Conservation (phyloP, 2,329 filamentous ascomycete species). For the Mollisia scopiformis region DNA sequence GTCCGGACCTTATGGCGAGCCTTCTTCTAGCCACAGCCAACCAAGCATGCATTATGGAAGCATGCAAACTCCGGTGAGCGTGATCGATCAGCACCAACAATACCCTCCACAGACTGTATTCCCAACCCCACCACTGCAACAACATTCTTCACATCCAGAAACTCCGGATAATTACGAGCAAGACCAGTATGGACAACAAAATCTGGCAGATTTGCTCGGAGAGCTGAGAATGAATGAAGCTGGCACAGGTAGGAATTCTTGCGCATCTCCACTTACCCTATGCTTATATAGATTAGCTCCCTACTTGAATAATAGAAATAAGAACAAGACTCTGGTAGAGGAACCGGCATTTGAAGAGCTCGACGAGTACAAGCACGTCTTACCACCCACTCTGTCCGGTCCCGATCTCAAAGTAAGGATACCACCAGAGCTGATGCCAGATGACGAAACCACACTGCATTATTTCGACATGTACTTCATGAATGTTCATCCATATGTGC, state of each 20-base stretch:
- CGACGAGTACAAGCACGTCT: conserved; percentile 71
- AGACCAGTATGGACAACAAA: conserved; percentile 69
- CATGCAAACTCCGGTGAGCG: conserved; percentile 51
- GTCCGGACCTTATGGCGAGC: conserved; percentile 40
- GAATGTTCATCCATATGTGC: conserved; percentile 90
- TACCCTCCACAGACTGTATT: conserved; percentile 55
- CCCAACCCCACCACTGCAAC: conserved; percentile 51
- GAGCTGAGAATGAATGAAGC: conserved; percentile 85
- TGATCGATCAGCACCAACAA: conserved; percentile 53
- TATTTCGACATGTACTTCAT: conserved; percentile 92
- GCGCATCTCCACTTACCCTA: not conserved
- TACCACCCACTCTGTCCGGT: conserved; percentile 69
- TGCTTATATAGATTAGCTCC: conserved; percentile 58
- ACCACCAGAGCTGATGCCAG: conserved; percentile 90
- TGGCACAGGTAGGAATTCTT: conserved; percentile 70
- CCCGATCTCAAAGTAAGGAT: conserved; percentile 83
- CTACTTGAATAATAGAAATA: conserved; percentile 72
- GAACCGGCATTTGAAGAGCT: conserved; percentile 69
- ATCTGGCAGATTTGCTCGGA: conserved; percentile 80
- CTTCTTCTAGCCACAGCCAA: conserved; percentile 47
- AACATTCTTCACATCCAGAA: conserved; percentile 34
- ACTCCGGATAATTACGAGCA: conserved; percentile 58
- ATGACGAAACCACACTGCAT: conserved; percentile 77
- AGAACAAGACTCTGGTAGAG: conserved; percentile 52
- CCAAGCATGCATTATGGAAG: conserved; percentile 56